Conservation (phyloP, 306 rosid species). For the Citrullus mucosospermus region DNA sequence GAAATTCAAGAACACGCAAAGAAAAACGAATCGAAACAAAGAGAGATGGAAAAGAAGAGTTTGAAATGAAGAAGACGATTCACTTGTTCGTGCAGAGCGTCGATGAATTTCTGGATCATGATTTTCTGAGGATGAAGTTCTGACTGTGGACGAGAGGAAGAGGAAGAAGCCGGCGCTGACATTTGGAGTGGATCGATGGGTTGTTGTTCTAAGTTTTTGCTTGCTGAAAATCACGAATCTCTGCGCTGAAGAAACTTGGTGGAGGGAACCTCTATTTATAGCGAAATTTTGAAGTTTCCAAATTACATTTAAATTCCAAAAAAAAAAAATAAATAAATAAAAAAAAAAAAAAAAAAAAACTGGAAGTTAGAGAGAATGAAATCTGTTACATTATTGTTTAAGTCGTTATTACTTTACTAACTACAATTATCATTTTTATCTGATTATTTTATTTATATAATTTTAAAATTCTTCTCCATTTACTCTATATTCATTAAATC, state of each 20-base stretch:
- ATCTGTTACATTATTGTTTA: neutral
- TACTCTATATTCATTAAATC: no score
- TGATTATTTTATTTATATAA: no score
- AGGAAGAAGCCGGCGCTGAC: neutral
- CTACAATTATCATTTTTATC: no score
- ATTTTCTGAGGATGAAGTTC: neutral
- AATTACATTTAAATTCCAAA: neutral
- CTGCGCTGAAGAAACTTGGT: neutral
- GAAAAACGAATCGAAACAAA: neutral
- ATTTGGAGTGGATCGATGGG: neutral
- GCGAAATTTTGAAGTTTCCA: neutral
- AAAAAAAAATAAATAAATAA: neutral
- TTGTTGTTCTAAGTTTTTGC: neutral
- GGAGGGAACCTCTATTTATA: neutral
- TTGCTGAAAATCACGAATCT: neutral
- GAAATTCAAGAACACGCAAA: neutral
- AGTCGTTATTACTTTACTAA: neutral
- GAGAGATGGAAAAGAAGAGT: neutral
- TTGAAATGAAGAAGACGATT: neutral
- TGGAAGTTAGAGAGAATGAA: neutral
- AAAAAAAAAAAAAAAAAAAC: neutral
- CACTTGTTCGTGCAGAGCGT: neutral
- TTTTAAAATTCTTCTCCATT: no score
- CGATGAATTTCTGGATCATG: neutral
- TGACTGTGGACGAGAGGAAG: neutral